A percentile compares a stretch with the other conserved stretches of the same genome.
These are phyloP conservation scores for Xylaria sp. DNA, from an alignment of 495 filamentous ascomycete genomes.

Conservation along the genomic window DNA sequence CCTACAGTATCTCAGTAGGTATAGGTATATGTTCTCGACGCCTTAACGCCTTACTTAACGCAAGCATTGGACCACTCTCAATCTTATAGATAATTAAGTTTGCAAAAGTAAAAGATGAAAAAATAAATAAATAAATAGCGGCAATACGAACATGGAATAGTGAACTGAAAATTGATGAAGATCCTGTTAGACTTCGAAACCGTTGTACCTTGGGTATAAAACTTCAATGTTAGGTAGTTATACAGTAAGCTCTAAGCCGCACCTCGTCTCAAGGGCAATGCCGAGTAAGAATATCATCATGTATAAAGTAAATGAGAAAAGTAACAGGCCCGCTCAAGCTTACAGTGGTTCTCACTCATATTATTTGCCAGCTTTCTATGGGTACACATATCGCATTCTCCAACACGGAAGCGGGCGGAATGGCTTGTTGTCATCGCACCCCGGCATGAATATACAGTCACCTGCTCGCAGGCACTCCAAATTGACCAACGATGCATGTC, in stretches of 20 bases:
- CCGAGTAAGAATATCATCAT: not conserved
- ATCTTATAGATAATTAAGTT: no score
- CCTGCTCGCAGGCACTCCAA: not conserved
- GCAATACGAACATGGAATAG: no score
- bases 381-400: not conserved
- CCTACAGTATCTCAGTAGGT: not conserved
- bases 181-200: no score
- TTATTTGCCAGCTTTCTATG: not conserved
- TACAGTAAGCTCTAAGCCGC: not conserved
- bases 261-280: not conserved
- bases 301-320: not conserved
- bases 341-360: not conserved
- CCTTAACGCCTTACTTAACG: no score
- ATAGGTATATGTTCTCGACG: no score
- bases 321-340: not conserved
- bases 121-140: no score
- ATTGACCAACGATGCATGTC: not conserved
- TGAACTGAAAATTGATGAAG: no score
- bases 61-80: no score
- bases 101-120: no score
- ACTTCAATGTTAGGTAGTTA: no score
- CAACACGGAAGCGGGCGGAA: constrained; percentile 6
- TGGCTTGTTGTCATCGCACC: constrained; percentile 3
- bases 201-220: no score
- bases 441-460: constrained; percentile 1